Percentiles rank a stretch among this genome's conserved stretches.
These are phyloP conservation scores for Umbelopsis sp. DNA, from an alignment of 371 early-diverging fungal genomes.

Conservation along the genomic window DNA sequence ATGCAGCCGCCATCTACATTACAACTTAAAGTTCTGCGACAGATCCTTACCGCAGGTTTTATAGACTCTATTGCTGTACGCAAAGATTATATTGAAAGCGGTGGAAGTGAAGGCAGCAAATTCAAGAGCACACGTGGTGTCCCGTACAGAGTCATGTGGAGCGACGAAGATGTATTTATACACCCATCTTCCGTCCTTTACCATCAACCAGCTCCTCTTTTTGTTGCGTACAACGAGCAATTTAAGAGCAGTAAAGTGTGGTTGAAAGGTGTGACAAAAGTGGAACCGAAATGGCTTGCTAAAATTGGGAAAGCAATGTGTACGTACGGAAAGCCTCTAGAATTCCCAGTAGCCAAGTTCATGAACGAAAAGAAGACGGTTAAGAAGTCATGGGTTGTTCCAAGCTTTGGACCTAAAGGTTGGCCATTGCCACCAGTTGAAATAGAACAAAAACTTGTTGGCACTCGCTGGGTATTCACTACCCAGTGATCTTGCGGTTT, in stretches of 20 bases:
- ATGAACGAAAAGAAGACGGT: constrained; percentile 58
- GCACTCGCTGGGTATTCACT: constrained; percentile 63
- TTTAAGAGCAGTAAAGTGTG: constrained; percentile 59
- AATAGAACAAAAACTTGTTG: constrained; percentile 66
- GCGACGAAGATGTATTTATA: constrained; percentile 73
- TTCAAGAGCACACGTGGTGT: constrained; percentile 55
- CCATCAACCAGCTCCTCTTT: constrained; percentile 74
- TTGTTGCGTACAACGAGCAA: constrained; percentile 76
- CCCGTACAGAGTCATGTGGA: constrained; percentile 84
- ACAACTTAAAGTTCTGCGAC: constrained; percentile 77
- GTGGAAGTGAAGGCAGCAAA: constrained; percentile 44
- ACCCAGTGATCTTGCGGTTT: background rate
- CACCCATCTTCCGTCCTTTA: constrained; percentile 75
- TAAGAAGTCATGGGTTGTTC: constrained; percentile 71
- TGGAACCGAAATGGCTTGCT: constrained; percentile 81
- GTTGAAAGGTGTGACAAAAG: constrained; percentile 81
- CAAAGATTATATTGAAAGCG: constrained; percentile 69
- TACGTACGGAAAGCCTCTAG: constrained; percentile 68
- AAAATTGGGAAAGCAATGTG: constrained; percentile 69
- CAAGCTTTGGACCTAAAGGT: constrained; percentile 75
- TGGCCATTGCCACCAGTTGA: constrained; percentile 79
- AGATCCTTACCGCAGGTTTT: constrained; percentile 87
- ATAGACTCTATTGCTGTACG: constrained; percentile 91
- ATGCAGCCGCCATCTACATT: constrained; percentile 76
- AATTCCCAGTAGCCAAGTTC: constrained; percentile 68